Evolutionary conservation across 345 rosid genomes (phyloP).

Genomic region (Stellera chamaejasme): DNA sequence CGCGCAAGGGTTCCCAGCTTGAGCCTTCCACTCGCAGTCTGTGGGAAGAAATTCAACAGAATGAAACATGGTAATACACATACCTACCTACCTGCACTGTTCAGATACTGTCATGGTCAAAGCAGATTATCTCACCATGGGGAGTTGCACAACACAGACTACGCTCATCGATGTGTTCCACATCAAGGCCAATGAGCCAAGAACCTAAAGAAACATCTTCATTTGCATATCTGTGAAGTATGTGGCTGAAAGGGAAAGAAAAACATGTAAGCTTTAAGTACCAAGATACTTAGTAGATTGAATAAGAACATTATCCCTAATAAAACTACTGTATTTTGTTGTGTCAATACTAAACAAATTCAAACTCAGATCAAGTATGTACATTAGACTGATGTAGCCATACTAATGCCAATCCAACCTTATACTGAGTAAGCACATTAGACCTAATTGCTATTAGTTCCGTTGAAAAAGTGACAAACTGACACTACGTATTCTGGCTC

Average conservation of each 20-base stretch:
- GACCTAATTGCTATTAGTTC: no score
- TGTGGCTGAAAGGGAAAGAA: conserved; percentile 34
- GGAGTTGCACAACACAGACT: conserved; percentile 94
- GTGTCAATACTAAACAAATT: no score
- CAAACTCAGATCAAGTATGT: no score
- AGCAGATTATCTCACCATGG: conserved; percentile 44
- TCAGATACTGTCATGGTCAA: conserved; percentile 1
- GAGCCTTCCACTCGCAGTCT: conserved; percentile 85
- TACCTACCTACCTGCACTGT: neutral
- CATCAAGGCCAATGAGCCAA: conserved; percentile 98
- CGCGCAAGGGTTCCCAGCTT: conserved; percentile 70
- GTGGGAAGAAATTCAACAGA: neutral
- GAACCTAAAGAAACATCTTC: conserved; percentile 95
- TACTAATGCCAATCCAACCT: neutral
- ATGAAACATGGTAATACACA: neutral
- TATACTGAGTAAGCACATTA: conserved; percentile 1
- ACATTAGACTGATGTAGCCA: no score
- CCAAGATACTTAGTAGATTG: conserved; percentile 4
- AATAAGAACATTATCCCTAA: neutral
- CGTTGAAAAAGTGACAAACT: no score
- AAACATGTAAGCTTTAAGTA: no score
- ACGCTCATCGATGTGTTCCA: conserved; percentile 84
- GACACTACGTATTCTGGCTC: neutral
- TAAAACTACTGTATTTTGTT: neutral
- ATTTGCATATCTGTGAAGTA: conserved; percentile 86